Evolutionary conservation across 768 basidiomycete species (phyloP).

Genomic region (Lepiota brunneoincarnata): DNA sequence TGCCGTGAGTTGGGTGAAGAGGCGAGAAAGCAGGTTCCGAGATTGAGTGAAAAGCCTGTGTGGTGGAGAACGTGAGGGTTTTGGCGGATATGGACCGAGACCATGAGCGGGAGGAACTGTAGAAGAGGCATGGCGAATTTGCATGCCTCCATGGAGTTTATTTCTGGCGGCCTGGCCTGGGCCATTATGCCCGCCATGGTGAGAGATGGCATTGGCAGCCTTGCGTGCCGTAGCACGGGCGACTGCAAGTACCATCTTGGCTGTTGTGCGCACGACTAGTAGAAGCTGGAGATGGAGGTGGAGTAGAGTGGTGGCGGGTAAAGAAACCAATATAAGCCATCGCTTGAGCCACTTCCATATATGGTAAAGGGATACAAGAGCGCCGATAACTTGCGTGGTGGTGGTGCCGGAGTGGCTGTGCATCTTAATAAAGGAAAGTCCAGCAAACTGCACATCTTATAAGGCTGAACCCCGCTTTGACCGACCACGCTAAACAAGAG

Average conservation of each 20-base stretch:
- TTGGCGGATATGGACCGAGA: constrained; percentile 8
- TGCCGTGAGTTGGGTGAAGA: constrained; percentile 56
- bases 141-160: constrained; percentile 38
- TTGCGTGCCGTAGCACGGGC: constrained; percentile 38
- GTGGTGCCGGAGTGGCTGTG: constrained; percentile 4
- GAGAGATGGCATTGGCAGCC: constrained; percentile 30
- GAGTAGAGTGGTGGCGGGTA: not conserved
- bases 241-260: constrained; percentile 41
- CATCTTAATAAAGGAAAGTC: not conserved
- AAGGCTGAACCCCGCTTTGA: too few species aligned
- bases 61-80: constrained; percentile 23
- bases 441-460: too few species aligned
- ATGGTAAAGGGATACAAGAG: not conserved
- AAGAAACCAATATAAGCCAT: too few species aligned
- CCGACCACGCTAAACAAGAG: too few species aligned
- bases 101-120: constrained; percentile 18
- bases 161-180: constrained; percentile 22
- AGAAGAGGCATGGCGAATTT: constrained; percentile 40
- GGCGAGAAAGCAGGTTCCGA: constrained; percentile 49
- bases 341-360: not conserved
- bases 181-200: constrained; percentile 24
- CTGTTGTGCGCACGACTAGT: not conserved
- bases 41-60: constrained; percentile 52
- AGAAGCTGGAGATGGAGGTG: not conserved
- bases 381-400: constrained; percentile 6